These are phyloP conservation scores for Euphorbia tirucalli DNA, from an alignment of 345 rosid species.

Conservation along the genomic window DNA sequence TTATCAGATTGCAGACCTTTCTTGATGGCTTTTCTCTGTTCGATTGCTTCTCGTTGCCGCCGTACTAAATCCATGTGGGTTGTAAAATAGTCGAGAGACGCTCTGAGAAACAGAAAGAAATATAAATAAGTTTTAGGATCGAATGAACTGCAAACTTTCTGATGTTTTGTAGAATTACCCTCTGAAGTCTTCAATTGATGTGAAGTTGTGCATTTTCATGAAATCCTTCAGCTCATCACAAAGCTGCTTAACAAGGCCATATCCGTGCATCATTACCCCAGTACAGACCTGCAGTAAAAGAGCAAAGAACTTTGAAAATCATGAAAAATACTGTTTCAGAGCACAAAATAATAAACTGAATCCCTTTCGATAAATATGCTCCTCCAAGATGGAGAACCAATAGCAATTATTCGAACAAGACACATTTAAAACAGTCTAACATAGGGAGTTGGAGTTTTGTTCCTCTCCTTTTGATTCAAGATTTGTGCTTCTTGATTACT, in stretches of 20 bases:
- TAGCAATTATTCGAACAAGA: too few species aligned
- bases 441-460: too few species aligned
- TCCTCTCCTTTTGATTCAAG: too few species aligned
- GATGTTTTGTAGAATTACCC: constrained; percentile 45
- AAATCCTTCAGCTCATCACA: constrained; percentile 76
- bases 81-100: constrained; percentile 83
- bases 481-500: too few species aligned
- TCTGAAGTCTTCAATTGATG: constrained; percentile 81
- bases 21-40: constrained; percentile 66
- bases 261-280: constrained; percentile 98
- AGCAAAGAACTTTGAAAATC: background rate
- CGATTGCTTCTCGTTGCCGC: constrained; percentile 83
- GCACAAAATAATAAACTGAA: background rate
- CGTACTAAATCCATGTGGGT: constrained; percentile 80
- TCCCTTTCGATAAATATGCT: background rate
- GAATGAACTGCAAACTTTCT: background rate
- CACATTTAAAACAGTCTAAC: too few species aligned
- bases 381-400: background rate
- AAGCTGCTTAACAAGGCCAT: constrained; percentile 83
- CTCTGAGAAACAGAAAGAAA: constrained; percentile 33
- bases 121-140: background rate
- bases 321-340: too few species aligned
- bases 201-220: constrained; percentile 84
- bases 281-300: constrained; percentile 69
- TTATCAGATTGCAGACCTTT: constrained; percentile 86